Conservation (phyloP, 2,329 filamentous ascomycete species). For the Pseudocercospora eumusae region DNA sequence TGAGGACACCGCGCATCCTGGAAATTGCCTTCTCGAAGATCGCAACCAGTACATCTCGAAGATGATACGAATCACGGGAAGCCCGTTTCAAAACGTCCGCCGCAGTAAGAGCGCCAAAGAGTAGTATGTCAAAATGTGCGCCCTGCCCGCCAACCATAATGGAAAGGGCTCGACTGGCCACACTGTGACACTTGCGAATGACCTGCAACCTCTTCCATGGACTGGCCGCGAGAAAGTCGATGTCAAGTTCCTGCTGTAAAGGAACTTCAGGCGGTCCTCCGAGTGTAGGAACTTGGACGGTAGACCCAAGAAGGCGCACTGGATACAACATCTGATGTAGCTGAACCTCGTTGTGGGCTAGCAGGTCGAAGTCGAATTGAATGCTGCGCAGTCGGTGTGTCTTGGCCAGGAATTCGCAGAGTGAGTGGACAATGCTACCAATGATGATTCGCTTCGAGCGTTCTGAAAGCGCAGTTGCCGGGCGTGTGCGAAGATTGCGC, state of each 20-base stretch:
- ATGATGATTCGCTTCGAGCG: background rate
- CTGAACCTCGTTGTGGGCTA: background rate
- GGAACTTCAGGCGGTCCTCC: background rate
- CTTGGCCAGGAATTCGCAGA: slow-evolving; percentile 1
- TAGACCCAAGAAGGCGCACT: background rate
- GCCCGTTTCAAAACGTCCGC: background rate
- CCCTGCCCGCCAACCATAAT: background rate
- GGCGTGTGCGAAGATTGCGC: background rate
- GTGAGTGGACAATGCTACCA: background rate
- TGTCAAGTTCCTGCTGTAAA: background rate
- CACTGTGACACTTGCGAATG: background rate
- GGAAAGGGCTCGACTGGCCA: background rate
- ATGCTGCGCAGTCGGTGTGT: slow-evolving; percentile 4
- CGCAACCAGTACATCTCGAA: background rate
- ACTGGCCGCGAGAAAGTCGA: background rate
- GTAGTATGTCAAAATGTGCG: background rate
- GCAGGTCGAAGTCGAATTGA: background rate
- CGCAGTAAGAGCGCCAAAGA: background rate
- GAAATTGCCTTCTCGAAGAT: background rate
- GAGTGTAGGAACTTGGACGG: background rate
- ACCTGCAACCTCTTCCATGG: background rate
- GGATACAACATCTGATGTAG: background rate
- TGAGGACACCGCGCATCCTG: background rate
- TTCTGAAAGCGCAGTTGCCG: background rate
- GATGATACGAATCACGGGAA: background rate